Evolutionary conservation across 768 basidiomycete species (phyloP), one percentile per base, ranked within the genome.

Genomic region (Megacollybia marginata): DNA sequence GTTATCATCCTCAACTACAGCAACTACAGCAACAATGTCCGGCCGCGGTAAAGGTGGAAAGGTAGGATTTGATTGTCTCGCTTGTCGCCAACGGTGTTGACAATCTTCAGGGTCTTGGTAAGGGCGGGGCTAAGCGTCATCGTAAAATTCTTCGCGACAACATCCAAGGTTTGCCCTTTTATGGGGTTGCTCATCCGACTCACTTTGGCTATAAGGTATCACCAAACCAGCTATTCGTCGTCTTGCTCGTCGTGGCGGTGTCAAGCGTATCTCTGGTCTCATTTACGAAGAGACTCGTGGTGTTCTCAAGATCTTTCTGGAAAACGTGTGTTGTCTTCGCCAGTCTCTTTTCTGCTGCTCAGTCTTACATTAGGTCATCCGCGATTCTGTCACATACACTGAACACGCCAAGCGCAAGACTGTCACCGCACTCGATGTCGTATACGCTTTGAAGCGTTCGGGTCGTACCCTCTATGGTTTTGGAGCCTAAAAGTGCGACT

Each of bases 11-110:
- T 15, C 38, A 40, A 40, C 38, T 7, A 40, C 13, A 32, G 35
- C 32, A 42, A 50, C 54, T 34, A 28, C 48, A 9, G 20, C 18
- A 32, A 60, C 52, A 63, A 83, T 84, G 82, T 83, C 82, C 65
- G 85, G 84, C 65, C 82, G 84, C 63, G 84, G 84, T 64, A 86
- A 85, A 72, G 76, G 83, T 65, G 83, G 83, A 64, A 85, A 83
- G 72, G 72, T 68, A 35, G 2, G 42, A 36, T 34, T 15, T 19
- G n/a, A 19, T 16, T 40, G 23, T 28, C 23, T 28, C 23, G 23
- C 23, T 28, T 6, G 23, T 28, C 23, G 4, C 23, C 23, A 28
- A 28, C 23, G 23, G 23, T 28, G 23, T 6, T 28, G 4, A 28
- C 38, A 40, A 15, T 19, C 38, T 5, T 7, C 38, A 72, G 72